Conservation (phyloP, 1,284 basidiomycete species). For the Puccinia sorghi region DNA sequence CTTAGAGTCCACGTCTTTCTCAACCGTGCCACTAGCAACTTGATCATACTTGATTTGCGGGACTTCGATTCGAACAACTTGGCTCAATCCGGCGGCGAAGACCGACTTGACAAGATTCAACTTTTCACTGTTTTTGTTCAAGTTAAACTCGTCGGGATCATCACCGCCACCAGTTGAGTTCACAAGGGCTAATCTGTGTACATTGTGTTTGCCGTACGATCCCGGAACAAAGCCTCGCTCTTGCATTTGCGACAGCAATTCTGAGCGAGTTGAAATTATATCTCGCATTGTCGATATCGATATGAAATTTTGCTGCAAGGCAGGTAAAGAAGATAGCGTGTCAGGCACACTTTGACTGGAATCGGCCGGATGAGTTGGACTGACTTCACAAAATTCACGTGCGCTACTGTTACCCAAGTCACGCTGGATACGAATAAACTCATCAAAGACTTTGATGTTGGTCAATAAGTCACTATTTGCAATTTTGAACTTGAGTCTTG, state of each 20-base stretch:
- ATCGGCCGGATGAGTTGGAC: conserved; percentile 50
- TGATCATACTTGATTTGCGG: conserved; percentile 79
- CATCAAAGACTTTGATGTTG: conserved; percentile 74
- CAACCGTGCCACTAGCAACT: conserved; percentile 74
- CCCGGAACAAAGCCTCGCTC: conserved; percentile 70
- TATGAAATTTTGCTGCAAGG: conserved; percentile 69
- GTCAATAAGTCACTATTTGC: conserved; percentile 85
- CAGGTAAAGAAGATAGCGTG: not conserved
- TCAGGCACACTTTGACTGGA: not conserved
- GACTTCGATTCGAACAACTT: conserved; percentile 66
- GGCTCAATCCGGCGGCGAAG: conserved; percentile 79
- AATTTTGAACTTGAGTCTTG: conserved; percentile 68
- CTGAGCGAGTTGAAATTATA: conserved; percentile 73
- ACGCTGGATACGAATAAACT: conserved; percentile 65
- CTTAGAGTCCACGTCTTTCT: conserved; percentile 75
- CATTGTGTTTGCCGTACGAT: conserved; percentile 58
- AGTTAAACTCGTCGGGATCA: conserved; percentile 14
- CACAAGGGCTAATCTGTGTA: conserved; percentile 53
- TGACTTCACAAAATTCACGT: conserved; percentile 71
- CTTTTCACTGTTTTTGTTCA: conserved; percentile 62
- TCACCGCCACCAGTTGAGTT: conserved; percentile 46
- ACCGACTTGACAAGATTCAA: conserved; percentile 76
- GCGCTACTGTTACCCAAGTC: conserved; percentile 63
- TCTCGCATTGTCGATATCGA: conserved; percentile 75
- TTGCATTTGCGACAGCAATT: conserved; percentile 72